These are phyloP conservation scores for Triangularia verruculosa DNA, from an alignment of 2,329 filamentous ascomycete genomes.

Conservation along the genomic window DNA sequence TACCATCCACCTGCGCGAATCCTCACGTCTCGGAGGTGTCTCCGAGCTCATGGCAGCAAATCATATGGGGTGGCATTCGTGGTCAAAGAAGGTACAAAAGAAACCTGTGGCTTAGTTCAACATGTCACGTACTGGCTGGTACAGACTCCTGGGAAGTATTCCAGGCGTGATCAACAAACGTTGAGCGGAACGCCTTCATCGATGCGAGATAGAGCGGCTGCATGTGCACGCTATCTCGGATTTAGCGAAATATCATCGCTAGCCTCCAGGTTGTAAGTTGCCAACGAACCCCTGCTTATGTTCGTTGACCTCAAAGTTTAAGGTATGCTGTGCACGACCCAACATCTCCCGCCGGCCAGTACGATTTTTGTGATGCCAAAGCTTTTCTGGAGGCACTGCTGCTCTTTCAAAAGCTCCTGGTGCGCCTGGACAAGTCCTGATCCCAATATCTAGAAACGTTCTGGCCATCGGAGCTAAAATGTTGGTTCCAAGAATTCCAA, in stretches of 20 bases:
- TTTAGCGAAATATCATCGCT: background rate
- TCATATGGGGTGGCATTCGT: background rate
- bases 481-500: background rate
- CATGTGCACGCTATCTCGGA: background rate
- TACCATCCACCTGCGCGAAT: background rate
- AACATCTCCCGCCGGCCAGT: too few species aligned
- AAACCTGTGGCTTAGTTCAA: background rate
- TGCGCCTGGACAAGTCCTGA: background rate
- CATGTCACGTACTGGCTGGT: too few species aligned
- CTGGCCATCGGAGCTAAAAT: background rate
- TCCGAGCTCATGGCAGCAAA: background rate
- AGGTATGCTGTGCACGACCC: too few species aligned
- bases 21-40: background rate
- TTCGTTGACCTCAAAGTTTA: too few species aligned
- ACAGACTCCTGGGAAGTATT: background rate
- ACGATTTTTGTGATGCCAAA: too few species aligned
- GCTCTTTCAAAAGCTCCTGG: background rate
- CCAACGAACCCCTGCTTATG: background rate
- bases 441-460: background rate
- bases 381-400: background rate
- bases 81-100: background rate
- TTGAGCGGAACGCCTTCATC: background rate
- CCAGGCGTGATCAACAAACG: background rate
- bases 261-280: too few species aligned
- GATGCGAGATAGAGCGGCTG: background rate